Conservation (phyloP, 2,329 filamentous ascomycete genomes). For the Sporothrix schenckii region DNA sequence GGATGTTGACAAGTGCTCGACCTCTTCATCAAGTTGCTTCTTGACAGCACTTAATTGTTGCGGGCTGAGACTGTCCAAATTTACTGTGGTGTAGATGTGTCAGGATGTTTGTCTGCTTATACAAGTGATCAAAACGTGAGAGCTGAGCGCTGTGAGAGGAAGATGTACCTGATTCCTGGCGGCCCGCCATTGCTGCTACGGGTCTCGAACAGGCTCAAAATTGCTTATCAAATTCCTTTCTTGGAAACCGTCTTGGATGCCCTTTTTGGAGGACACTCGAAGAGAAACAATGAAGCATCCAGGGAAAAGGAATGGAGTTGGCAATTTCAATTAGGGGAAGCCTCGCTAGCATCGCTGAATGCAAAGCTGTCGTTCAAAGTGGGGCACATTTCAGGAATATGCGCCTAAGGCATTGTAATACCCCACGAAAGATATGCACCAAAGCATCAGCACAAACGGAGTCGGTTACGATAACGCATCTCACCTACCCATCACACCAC, state of each 20-base stretch:
- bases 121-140: background rate
- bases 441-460: background rate
- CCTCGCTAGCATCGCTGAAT: slow-evolving; percentile 20
- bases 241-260: background rate
- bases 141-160: background rate
- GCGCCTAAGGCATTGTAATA: background rate
- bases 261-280: background rate
- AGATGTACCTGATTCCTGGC: slow-evolving; percentile 35
- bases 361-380: slow-evolving; percentile 9
- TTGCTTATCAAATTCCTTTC: background rate
- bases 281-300: background rate
- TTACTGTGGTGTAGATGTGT: slow-evolving; percentile 48
- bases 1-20: slow-evolving; percentile 89
- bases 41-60: slow-evolving; percentile 90
- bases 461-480: background rate
- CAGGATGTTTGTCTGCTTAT: background rate
- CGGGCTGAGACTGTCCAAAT: slow-evolving; percentile 73
- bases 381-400: slow-evolving; percentile 5
- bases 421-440: slow-evolving; percentile 11
- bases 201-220: background rate
- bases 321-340: background rate
- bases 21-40: slow-evolving; percentile 93
- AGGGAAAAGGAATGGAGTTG: background rate
- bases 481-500: background rate
- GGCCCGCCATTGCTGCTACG: slow-evolving; percentile 33